Base-by-base conservation (phyloP, 2,329 filamentous ascomycete genomes). In the Cadophora luteo-olivacea region DNA sequence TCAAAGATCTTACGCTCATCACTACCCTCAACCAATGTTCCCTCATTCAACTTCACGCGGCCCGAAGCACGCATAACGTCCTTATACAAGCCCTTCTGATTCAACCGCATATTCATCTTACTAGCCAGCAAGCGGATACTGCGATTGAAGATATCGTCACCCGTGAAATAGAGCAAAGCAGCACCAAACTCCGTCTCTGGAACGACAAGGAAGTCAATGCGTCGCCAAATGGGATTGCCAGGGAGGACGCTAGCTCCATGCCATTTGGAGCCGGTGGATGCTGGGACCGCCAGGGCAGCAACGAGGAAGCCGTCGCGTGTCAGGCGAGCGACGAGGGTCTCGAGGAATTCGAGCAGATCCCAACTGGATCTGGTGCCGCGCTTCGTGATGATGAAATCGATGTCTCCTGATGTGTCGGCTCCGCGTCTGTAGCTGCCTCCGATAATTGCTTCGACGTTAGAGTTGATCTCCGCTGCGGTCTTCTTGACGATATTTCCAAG, bases 111-210 rank as follows among this genome's bases (percentile, higher is more conserved):
- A 0, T 89, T 87, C 80, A 92, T 96, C 80, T 89, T 93, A 49
- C 89, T 87, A 16, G 94, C 93, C 71, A 97, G 79, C 19, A 97
- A 80, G 71, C 95, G 83, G 78, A 97, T 87, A 76, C 92, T 97
- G 19, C 94, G 85, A 78, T 97, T 97, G 82, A 97, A 97, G 41
- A 97, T 91, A 77, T 97, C 94, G 73, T 97, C 96, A 0, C 95
- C 95, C 0, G 95, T 97, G 76, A 97, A 98, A 77, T 97, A 97
- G n/a, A 97, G 86, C 70, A 97, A 78, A 0, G 94, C 94, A 0
- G 92, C 94, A 0, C 95, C 95, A 62, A 93, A 84, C 79, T 97
- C 90, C 1, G 86, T 83, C 73, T 89, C 89, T 0, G 94, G 94
- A 0, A 97, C 94, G 4, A 97, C 85, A 1, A 97, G 82, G 24